A percentile compares a stretch with the other conserved stretches of the same genome.
These are phyloP conservation scores for Malassezia restricta DNA, from an alignment of 1,284 basidiomycete genomes.

Conservation along the genomic window DNA sequence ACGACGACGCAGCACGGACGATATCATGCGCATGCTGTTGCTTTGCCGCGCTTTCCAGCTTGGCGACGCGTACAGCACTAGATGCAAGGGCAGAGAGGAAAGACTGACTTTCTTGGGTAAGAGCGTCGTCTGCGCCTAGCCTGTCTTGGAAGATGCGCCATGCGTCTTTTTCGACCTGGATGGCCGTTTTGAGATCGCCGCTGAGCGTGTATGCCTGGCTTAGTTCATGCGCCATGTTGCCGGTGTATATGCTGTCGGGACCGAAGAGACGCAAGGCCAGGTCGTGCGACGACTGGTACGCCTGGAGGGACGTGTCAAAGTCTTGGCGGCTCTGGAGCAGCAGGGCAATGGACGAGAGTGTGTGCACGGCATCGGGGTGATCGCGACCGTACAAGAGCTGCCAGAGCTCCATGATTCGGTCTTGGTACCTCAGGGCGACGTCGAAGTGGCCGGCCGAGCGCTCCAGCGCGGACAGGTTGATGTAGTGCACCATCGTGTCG, in stretches of 20 bases:
- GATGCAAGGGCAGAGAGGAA: conserved; percentile 38
- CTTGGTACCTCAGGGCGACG: conserved; percentile 49
- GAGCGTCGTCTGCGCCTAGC: conserved; percentile 41
- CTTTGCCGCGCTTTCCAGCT: conserved; percentile 30
- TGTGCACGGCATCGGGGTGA: conserved; percentile 50
- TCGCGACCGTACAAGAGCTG: conserved; percentile 51
- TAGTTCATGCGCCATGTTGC: conserved; percentile 40
- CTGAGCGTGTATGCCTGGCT: conserved; percentile 38
- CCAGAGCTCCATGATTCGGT: conserved; percentile 51
- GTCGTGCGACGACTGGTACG: conserved; percentile 34
- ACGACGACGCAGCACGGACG: not conserved
- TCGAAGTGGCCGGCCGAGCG: conserved; percentile 48
- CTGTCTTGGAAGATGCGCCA: conserved; percentile 36
- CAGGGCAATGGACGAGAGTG: conserved; percentile 47
- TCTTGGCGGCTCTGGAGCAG: conserved; percentile 33
- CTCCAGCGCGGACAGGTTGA: conserved; percentile 53
- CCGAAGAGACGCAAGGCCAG: conserved; percentile 33
- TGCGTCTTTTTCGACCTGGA: conserved; percentile 38
- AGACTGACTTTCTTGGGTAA: conserved; percentile 39
- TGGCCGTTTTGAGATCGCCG: conserved; percentile 39
- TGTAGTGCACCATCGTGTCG: conserved; percentile 53
- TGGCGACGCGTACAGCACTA: conserved; percentile 37
- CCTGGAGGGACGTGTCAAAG: conserved; percentile 28
- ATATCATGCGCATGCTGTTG: conserved; percentile 9
- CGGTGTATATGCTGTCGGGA: conserved; percentile 39